Base-by-base conservation (phyloP, 2,329 filamentous ascomycete species). In the Cercospora sp. region DNA sequence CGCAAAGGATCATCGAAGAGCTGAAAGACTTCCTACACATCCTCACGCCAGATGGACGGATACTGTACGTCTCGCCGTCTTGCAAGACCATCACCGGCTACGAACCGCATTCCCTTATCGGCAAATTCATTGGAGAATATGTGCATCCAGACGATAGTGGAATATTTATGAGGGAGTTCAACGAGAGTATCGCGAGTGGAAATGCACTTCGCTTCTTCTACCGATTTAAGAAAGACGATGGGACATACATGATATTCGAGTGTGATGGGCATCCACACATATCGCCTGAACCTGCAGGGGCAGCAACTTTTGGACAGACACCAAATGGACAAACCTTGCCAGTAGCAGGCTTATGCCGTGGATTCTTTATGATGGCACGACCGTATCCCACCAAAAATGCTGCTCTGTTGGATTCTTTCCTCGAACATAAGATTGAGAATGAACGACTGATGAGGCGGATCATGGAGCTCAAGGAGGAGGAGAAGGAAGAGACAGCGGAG, bases 341-440 rank as follows among this genome's bases (percentile, higher is more conserved):
- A 2, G 86, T 71, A 4, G 86, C 88, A 2, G 86, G 89, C 1
- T 90, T 91, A 73, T 97, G 93, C 78, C 89, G 92, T 74, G 94
- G 94, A 42, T 92, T 97, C 74, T 97, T 97, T 78, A 91, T 98
- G 84, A 94, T 97, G 89, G 89, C 92, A 8, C 87, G 94, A 20
- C 92, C 92, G 1, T 97, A 97, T 78, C 93, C 93, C 5, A 96
- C 91, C 31, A 94, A 91, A 80, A 97, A 94, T 76, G 90, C 93
- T 1, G 88, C 87, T 3, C 84, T 97, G 10, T 84, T 97, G 20
- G 94, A 98, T 80, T 96, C 93, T 0, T 97, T 97, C 75, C 84
- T 98, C 30, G 94, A 98, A 78, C 94, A 97, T 82, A 97, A 97
- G 80, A 94, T 97, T 64, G 94, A 97, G 79, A 97, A 97, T 75